Base-by-base conservation (phyloP, 495 filamentous ascomycete genomes). In the Penicillium desertorum region DNA sequence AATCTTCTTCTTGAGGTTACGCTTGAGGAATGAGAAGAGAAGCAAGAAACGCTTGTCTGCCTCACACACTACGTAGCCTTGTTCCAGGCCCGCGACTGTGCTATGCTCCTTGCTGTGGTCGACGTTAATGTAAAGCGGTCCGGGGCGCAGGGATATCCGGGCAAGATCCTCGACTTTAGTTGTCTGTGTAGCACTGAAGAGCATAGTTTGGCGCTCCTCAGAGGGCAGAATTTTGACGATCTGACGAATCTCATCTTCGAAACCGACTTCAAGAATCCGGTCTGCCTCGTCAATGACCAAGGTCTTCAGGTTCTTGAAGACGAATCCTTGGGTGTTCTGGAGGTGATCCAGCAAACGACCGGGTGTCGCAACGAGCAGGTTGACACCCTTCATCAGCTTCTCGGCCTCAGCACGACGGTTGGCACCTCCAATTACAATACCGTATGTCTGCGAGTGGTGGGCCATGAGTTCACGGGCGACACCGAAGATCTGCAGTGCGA, bases 161-260 rank as follows among this genome's bases (percentile, higher is more conserved):
- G 94, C 94, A 23, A 98, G 76, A 71, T 98, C 94, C 70, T 98
- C 93, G 59, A 98, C 95, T 71, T 98, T 98, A 47, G 95, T 98
- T 3, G 95, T 98, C 68, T 98, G 94, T 1, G 94, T 98, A 10
- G 94, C 94, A 22, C 91, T 96, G 80, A 98, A 98, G 11, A 98
- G 85, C 86, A 95, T 92, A 0, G 94, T 98, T 68, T 98, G 94
- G 39, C 95, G 80, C 55, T 93, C 88, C 36, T 92, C 87, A 57
- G 85, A 85, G 25, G 94, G 94, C 16, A 98, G 79, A 51, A 98
- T 95, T 78, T 96, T 96, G 69, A 98, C 83, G 64, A 98, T 96
- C 70, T 96, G 91, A 49, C 90, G 83, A 91, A 96, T 96, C 72
- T 98, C 94, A 64, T 98, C 95, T 67, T 98, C 94, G 78, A 98